Base-by-base conservation (phyloP, 2,329 filamentous ascomycete species). In the Shiraia bambusicola region DNA sequence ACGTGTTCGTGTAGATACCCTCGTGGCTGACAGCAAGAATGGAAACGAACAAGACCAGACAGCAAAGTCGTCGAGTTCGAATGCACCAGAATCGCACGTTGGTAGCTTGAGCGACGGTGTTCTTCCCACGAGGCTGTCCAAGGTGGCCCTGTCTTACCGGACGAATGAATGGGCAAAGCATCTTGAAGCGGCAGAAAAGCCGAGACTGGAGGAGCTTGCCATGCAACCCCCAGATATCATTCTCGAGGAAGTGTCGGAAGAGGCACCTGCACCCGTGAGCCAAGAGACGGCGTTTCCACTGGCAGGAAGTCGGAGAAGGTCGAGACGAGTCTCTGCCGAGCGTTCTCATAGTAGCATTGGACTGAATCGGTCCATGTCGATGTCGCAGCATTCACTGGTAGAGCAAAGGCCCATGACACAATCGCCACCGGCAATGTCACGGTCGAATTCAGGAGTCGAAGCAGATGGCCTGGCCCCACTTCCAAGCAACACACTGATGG, bases 161-260 rank as follows among this genome's bases (percentile, higher is more conserved):
- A 96, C 90, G 2, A 95, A 95, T 52, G 92, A 97, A 70, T 97
- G 92, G 92, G 89, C 90, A 0, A 96, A 95, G 66, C 89, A 95
- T 65, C 76, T 95, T 9, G 82, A 83, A 49, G 73, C 79, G 29
- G 90, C 92, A 6, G 91, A 96, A 12, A 72, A 74, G 4, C 89
- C 89, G 1, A 79, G 83, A 34, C 67, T 78, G 1, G 84, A 88
- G 6, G 78, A 82, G 2, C 65, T 87, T 10, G 73, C 78, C 16
- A 61, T 81, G 3, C 61, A 66, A 3, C 53, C 63, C 60, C 76
- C 49, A 66, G 76, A 54, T 45, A 69, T 56, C 49, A 70, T 49
- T 26, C 54, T 69, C 8, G 65, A 73, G 22, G 55, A 61, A 9
- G 56, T 56, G 27, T 50, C 60, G 16, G 58, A 71, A 34, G 84